Evolutionary conservation across 1,284 basidiomycete genomes (phyloP).

Genomic region (Cronartium ribicola): DNA sequence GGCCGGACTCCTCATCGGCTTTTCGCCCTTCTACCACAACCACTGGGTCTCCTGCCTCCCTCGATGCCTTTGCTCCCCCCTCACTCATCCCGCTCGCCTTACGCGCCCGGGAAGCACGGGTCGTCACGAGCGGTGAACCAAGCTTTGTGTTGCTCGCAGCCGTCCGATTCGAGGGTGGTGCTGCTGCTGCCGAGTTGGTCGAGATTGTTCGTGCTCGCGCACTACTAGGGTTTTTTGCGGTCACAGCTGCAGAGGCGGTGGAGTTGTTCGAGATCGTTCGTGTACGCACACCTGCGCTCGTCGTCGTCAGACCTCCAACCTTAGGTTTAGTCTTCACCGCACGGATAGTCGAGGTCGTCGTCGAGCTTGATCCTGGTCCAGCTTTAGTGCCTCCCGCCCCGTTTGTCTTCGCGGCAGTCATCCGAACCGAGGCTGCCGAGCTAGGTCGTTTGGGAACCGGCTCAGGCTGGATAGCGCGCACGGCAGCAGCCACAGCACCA

Average conservation of each 20-base stretch:
- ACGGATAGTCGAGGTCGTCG: too few species aligned
- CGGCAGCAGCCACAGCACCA: background rate
- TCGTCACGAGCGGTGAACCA: background rate
- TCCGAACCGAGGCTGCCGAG: constrained; percentile 23
- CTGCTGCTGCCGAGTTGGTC: background rate
- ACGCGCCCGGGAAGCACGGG: background rate
- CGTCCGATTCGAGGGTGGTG: too few species aligned
- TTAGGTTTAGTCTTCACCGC: background rate
- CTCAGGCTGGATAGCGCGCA: background rate
- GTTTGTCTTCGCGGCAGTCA: constrained; percentile 8
- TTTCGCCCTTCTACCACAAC: background rate
- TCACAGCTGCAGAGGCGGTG: background rate
- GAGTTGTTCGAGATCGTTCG: constrained; percentile 1
- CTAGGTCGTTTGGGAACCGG: constrained; percentile 10
- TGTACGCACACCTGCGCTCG: background rate
- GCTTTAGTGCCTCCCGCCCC: background rate
- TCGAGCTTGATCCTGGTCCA: background rate
- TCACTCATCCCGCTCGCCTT: background rate
- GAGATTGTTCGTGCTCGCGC: background rate
- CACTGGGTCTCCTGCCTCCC: background rate
- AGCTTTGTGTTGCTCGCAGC: too few species aligned
- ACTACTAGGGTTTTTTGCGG: too few species aligned
- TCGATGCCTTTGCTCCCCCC: background rate
- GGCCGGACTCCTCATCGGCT: constrained; percentile 6
- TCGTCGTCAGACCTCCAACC: background rate